Evolutionary conservation across 2,329 filamentous ascomycete species (phyloP).

Genomic region (Neonectria coccinea): DNA sequence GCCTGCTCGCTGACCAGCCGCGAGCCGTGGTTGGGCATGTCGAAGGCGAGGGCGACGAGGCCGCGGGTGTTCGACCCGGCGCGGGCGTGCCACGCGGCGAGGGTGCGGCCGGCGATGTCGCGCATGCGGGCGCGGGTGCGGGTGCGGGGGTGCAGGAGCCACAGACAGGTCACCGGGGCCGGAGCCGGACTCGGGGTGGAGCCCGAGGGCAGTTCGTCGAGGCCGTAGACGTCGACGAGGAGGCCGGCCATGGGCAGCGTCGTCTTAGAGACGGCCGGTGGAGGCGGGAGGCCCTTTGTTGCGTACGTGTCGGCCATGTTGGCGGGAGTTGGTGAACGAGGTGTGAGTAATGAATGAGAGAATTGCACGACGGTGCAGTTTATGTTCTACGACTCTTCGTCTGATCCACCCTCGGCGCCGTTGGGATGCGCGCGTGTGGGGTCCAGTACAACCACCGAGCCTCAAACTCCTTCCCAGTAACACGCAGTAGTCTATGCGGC

Average conservation of each 20-base stretch:
- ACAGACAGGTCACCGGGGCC: constrained; percentile 79
- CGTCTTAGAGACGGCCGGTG: constrained; percentile 69
- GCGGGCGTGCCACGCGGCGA: constrained; percentile 74
- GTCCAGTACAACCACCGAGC: background rate
- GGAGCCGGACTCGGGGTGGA: constrained; percentile 8
- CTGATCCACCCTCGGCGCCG: background rate
- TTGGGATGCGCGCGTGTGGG: background rate
- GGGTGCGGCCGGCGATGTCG: constrained; percentile 74
- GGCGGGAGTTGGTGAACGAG: constrained; percentile 6
- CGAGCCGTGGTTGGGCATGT: constrained; percentile 92
- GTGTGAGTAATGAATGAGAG: constrained; percentile 20
- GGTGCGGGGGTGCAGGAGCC: constrained; percentile 87
- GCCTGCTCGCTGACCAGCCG: constrained; percentile 73
- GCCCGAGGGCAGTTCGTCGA: constrained; percentile 74
- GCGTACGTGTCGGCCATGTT: constrained; percentile 47
- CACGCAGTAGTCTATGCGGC: background rate
- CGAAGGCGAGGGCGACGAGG: constrained; percentile 85
- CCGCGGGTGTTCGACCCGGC: constrained; percentile 58
- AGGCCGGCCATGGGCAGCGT: constrained; percentile 82
- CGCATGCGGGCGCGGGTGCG: constrained; percentile 79
- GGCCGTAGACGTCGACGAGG: constrained; percentile 82
- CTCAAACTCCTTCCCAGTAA: background rate
- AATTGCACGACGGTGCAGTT: constrained; percentile 6
- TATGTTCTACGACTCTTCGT: background rate
- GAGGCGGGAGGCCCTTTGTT: constrained; percentile 53